Base-by-base conservation (phyloP, 441 rosid genomes). In the Gossypium armourianum region DNA sequence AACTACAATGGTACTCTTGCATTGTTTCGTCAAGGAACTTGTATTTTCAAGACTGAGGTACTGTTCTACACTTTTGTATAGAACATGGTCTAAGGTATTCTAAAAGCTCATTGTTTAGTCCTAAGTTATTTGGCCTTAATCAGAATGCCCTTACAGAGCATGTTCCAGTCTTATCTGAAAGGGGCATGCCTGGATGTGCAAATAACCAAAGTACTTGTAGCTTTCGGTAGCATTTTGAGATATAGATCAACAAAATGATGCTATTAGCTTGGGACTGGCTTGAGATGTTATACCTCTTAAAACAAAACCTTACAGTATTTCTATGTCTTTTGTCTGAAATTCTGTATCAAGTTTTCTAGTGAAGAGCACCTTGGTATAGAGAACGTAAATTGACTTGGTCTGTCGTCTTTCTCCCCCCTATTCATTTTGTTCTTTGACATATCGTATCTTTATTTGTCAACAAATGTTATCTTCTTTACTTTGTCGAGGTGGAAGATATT, bases 11-110 rank as follows among this genome's bases (percentile, higher is more conserved):
- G 78, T 15, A 79, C 84, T 70, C 90, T 86, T 74, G 85, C 78
- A 65, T 74, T 90, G 79, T 88, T 86, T 77, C 97, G 97, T 71
- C 97, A 88, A 80, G 98, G 98, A 72, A 86, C 97, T 20, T 88
- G 92, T 76, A 71, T 83, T 72, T 80, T 86, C 81, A 90, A 75
- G 89, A 82, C 62, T 2, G 76, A 90, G 97, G 98, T 93, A 32
- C 76, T 50, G 45, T 61, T 77, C 68, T 40, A 49, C 24, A 45
- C 57, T 49, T 13, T 13, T 65, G 13, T 49, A 47, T 64, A 45
- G 20, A 23, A n/a, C 24, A 23, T 64, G 53, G 54, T 43, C 29
- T 32, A 32, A 64, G 21, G n/a, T 29, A 12, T 58, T 45, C 13
- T 47, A 57, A 10, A 66, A 1, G 21, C 47, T 56, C 2, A 12